Conservation (phyloP, 179 eudicot species). For the Silene coronaria region DNA sequence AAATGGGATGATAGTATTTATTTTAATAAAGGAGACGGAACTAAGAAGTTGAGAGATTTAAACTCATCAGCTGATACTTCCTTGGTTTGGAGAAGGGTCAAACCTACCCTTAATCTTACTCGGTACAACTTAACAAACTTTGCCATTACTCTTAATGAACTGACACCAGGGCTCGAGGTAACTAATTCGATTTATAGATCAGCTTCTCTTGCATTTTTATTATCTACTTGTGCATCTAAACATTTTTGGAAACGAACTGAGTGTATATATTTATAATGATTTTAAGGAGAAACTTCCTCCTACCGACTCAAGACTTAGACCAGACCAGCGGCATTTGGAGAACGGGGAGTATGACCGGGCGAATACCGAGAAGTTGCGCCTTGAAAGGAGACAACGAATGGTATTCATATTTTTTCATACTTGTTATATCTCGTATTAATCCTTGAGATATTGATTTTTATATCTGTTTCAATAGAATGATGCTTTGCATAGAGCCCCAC, state of each 20-base stretch:
- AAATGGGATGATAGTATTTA: constrained; percentile 78
- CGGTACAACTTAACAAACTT: constrained; percentile 80
- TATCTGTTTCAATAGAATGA: neutral
- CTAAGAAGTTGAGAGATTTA: constrained; percentile 43
- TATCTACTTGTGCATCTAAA: constrained; percentile 20
- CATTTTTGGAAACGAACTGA: constrained; percentile 34
- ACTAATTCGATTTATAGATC: constrained; percentile 17
- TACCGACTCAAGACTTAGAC: constrained; percentile 91
- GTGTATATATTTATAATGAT: constrained; percentile 33
- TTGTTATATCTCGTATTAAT: neutral
- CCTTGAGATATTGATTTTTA: neutral
- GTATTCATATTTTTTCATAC: constrained; percentile 40
- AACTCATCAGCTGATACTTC: constrained; percentile 32
- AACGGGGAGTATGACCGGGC: constrained; percentile 87
- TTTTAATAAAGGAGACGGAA: constrained; percentile 52
- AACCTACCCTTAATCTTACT: constrained; percentile 53
- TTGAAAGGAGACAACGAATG: constrained; percentile 80
- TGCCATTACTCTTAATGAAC: constrained; percentile 77
- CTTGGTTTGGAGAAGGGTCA: constrained; percentile 62
- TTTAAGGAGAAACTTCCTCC: constrained; percentile 88
- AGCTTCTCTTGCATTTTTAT: constrained; percentile 11
- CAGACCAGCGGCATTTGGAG: constrained; percentile 85
- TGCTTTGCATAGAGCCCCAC: neutral
- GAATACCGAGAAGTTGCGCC: constrained; percentile 69
- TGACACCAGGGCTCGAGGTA: constrained; percentile 86